Conservation (phyloP, 257 asterid species). For the Jasminum sambac region DNA sequence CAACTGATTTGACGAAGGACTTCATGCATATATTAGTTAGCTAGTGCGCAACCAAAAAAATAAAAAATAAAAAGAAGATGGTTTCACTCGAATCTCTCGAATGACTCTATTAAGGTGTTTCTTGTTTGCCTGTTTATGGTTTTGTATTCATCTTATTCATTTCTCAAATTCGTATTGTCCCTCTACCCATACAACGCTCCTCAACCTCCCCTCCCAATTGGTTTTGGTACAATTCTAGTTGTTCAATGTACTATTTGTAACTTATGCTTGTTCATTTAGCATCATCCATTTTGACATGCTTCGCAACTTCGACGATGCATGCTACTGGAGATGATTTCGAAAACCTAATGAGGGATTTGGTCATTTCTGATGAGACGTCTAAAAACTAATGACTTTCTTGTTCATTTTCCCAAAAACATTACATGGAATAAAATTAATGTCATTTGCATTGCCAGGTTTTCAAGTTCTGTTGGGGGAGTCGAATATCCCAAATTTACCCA, state of each 20-base stretch:
- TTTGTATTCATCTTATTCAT: constrained; percentile 33
- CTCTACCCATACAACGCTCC: constrained; percentile 49
- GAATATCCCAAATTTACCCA: too few species aligned
- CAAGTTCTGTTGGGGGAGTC: constrained; percentile 61
- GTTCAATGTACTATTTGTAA: constrained; percentile 63
- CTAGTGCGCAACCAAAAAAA: too few species aligned
- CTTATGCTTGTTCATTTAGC: constrained; percentile 72
- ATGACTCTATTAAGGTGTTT: constrained; percentile 40
- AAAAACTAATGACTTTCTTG: constrained; percentile 67
- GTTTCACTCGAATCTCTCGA: constrained; percentile 31
- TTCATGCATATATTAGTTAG: too few species aligned
- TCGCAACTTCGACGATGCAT: constrained; percentile 72
- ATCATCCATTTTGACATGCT: constrained; percentile 90
- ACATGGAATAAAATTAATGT: constrained; percentile 82
- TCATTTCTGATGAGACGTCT: constrained; percentile 65
- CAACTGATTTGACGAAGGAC: too few species aligned
- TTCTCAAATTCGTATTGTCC: constrained; percentile 52
- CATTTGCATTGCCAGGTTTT: constrained; percentile 75
- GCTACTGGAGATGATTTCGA: constrained; percentile 65
- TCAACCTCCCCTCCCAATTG: constrained; percentile 77
- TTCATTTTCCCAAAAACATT: constrained; percentile 56
- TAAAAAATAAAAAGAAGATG: constrained; percentile 36
- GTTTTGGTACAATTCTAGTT: constrained; percentile 89
- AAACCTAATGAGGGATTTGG: constrained; percentile 72
- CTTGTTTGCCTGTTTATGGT: constrained; percentile 26